A percentile compares a stretch with the other conserved stretches of the same genome.
Conservation (phyloP, 2,329 filamentous ascomycete genomes). For the Xylaria sp. region DNA sequence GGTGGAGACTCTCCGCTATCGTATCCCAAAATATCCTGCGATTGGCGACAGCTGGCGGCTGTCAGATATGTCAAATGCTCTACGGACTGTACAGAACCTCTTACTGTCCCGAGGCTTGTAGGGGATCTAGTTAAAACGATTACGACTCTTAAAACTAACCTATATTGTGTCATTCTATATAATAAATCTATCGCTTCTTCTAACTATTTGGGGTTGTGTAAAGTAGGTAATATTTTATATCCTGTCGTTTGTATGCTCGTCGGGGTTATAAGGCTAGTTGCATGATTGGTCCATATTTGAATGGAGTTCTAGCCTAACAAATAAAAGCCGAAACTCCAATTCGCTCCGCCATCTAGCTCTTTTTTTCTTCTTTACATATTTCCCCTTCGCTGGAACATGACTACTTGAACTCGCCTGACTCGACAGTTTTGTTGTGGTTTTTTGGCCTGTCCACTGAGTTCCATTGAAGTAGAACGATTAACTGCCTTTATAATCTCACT, state of each 20-base stretch:
- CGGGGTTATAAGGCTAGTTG: neutral
- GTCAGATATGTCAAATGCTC: too few relatives aligned
- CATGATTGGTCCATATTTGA: conserved; percentile 38
- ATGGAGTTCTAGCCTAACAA: conserved; percentile 17
- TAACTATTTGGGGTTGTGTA: neutral
- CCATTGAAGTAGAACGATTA: conserved; percentile 65
- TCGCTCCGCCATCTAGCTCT: conserved; percentile 42
- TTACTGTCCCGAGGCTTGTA: too few relatives aligned
- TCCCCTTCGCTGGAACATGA: conserved; percentile 58
- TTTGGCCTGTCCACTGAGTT: conserved; percentile 58
- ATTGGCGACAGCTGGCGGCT: conserved; percentile 27
- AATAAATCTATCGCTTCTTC: neutral
- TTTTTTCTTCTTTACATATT: conserved; percentile 59
- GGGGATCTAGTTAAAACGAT: neutral
- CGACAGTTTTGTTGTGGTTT: conserved; percentile 40
- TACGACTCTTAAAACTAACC: neutral
- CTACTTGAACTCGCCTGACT: conserved; percentile 47
- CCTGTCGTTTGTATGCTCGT: neutral
- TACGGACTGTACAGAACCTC: too few relatives aligned
- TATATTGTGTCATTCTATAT: neutral
- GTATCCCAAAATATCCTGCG: neutral
- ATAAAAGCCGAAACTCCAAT: conserved; percentile 31
- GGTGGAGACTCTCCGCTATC: neutral
- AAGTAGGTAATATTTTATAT: neutral
- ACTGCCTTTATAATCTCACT: conserved; percentile 71